Percentiles rank a stretch among this genome's conserved stretches.
Conservation (phyloP, 176 grass and related monocot genomes). For the Neostapfia colusana region DNA sequence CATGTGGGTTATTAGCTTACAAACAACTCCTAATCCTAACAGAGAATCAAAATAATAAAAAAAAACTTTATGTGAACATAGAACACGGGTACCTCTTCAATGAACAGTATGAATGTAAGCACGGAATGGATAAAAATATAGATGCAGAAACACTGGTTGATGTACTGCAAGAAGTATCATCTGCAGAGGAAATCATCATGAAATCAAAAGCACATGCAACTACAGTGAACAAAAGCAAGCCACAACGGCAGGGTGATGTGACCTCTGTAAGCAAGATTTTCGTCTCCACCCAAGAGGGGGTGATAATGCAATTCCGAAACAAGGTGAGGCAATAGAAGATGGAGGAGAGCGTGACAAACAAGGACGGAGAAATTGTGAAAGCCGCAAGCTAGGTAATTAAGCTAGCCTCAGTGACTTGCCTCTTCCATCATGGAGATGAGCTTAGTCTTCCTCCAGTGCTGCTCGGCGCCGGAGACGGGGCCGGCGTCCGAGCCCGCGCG, state of each 20-base stretch:
- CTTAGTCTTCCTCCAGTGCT: constrained; percentile 92
- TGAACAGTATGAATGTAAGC: constrained; percentile 19
- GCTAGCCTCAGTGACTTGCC: constrained; percentile 32
- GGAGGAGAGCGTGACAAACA: too few relatives aligned
- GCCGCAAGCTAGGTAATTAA: too few relatives aligned
- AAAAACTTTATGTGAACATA: background rate
- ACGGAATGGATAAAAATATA: background rate
- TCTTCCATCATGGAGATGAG: constrained; percentile 98
- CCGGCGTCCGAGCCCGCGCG: too few relatives aligned
- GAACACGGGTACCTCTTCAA: background rate
- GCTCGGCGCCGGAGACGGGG: constrained; percentile 56
- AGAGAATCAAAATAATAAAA: constrained; percentile 10
- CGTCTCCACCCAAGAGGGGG: constrained; percentile 26
- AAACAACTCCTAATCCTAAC: background rate
- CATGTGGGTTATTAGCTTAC: background rate
- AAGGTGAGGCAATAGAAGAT: constrained; percentile 9
- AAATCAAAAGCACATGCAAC: constrained; percentile 70
- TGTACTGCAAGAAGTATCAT: constrained; percentile 40
- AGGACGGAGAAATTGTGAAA: too few relatives aligned
- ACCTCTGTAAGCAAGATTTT: constrained; percentile 63
- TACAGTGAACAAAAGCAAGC: constrained; percentile 61
- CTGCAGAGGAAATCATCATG: constrained; percentile 58
- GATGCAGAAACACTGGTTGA: background rate
- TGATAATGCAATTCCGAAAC: constrained; percentile 28
- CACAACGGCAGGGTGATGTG: constrained; percentile 46